phyloP scores from a whole-genome alignment of 2,329 filamentous ascomycete genomes.

The Aspergillus proliferans region DNA sequence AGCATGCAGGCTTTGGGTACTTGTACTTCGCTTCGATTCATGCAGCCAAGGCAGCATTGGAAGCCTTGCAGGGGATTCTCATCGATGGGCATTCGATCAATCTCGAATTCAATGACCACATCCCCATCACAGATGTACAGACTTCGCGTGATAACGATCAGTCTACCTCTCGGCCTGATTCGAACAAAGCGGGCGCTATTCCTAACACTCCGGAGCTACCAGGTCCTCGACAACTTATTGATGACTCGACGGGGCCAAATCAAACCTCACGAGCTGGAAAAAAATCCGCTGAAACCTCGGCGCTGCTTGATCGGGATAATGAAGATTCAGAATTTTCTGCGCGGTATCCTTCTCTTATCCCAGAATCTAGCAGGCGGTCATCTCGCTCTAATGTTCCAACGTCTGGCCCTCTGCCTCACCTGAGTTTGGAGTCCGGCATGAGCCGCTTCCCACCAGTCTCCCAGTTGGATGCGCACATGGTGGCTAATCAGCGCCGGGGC shows the following conservation, averaged over 20 bases:
- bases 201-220: not conserved
- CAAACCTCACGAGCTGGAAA: not conserved
- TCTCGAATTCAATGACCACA: conserved; percentile 31
- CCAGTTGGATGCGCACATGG: conserved; percentile 30
- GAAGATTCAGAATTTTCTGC: conserved; percentile 26
- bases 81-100: conserved; percentile 38
- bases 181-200: not conserved
- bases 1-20: conserved; percentile 37
- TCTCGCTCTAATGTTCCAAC: conserved; percentile 1
- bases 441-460: conserved; percentile 32
- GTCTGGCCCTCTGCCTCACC: conserved; percentile 12
- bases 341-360: conserved; percentile 30
- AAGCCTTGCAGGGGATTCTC: conserved; percentile 29
- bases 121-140: conserved; percentile 14
- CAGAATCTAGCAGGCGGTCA: conserved; percentile 7
- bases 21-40: conserved; percentile 29
- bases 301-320: conserved; percentile 27
- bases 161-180: not conserved
- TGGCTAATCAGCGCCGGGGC: conserved; percentile 16
- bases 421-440: conserved; percentile 19
- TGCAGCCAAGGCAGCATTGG: conserved; percentile 31
- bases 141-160: not conserved
- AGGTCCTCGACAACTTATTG: not conserved
- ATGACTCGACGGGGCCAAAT: not conserved
- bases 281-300: conserved; percentile 1